Evolutionary conservation across 2,329 filamentous ascomycete genomes (phyloP), one percentile per base, ranked within the genome.

Genomic region (Thielaviopsis ethacetica): DNA sequence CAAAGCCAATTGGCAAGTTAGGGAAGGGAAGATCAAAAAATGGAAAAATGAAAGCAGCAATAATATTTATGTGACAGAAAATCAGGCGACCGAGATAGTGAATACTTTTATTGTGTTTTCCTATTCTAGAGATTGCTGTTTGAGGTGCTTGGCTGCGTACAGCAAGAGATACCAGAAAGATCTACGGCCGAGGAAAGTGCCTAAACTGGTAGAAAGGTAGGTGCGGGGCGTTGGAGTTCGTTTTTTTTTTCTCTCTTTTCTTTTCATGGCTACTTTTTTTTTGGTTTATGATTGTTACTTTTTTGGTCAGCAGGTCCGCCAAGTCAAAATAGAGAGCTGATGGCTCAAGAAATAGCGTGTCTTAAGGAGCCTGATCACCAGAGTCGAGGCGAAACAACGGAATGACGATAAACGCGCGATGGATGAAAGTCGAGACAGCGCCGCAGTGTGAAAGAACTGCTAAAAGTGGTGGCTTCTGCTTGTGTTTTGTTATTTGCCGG

Each of bases 271-370:
- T 15, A 17, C 3, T 41, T 41, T 41, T 10, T 41, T 41, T 5
- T 41, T 13, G 3, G 5, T 17, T 41, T 41, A 3, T 41, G 34
- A 38, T 21, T 10, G n/a, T 15, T 56, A 49, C 49, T 56, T 49
- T 56, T 50, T 41, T 44, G 54, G 54, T 56, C 54, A 56, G 54
- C 54, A 56, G 54, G 24, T 50, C 22, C 19, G 52, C 34, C 22
- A 15, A 19, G 19, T 53, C 52, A 30, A 53, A n/a, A 53, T 30
- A 24, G 15, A 22, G 53, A 21, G 30, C 21, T 54, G 53, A 22
- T 54, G 22, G 53, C 30, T 54, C 30, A 38, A 54, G 27, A 54
- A 54, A 22, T 41, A 54, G 38, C 53, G 38, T 44, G 17, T 44
- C 38, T 44, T n/a, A 44, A 17, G 38, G 38, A 34, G 6, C 2